Percentiles rank a stretch among this genome's conserved stretches.
Conservation (phyloP, 495 filamentous ascomycete genomes). For the Penicillium malachiteum region DNA sequence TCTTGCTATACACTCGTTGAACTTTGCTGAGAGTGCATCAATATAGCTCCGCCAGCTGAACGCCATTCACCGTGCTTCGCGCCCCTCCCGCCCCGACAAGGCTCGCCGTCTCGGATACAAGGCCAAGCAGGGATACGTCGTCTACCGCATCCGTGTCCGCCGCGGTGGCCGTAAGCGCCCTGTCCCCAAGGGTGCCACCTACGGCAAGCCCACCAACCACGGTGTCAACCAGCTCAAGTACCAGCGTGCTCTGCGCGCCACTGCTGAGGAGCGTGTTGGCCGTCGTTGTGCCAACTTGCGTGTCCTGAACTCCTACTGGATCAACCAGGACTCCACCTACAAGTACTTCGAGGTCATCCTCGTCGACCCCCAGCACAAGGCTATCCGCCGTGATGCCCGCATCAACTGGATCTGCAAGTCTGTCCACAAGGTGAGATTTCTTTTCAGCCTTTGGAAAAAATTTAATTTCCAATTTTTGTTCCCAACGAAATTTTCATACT, state of each 20-base stretch:
- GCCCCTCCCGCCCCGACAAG: conserved; percentile 98
- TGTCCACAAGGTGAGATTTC: conserved; percentile 78
- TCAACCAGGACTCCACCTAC: conserved; percentile 99
- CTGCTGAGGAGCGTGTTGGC: conserved; percentile 99
- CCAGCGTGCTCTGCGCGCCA: conserved; percentile 95
- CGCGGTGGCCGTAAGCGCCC: conserved; percentile 97
- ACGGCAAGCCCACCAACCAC: conserved; percentile 99
- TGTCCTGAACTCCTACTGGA: conserved; percentile 99
- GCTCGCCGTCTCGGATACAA: conserved; percentile 99
- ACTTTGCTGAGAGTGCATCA: conserved; percentile 99
- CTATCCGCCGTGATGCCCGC: conserved; percentile 95
- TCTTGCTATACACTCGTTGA: conserved; percentile 99
- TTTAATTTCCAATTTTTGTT: neutral
- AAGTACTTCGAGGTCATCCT: conserved; percentile 99
- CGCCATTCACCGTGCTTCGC: conserved; percentile 98
- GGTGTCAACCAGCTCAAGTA: conserved; percentile 99
- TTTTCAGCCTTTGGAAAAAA: neutral
- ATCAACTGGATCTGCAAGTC: conserved; percentile 99
- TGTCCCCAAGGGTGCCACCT: conserved; percentile 96
- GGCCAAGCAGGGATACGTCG: conserved; percentile 99
- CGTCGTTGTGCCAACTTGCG: conserved; percentile 97
- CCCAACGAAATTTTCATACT: conserved; percentile 11
- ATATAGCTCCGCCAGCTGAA: conserved; percentile 99
- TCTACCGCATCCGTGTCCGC: conserved; percentile 98
- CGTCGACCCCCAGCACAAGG: conserved; percentile 99